Evolutionary conservation across 2,329 filamentous ascomycete species (phyloP), one percentile per base, ranked within the genome.

Genomic region (Penicillium vulpinum): DNA sequence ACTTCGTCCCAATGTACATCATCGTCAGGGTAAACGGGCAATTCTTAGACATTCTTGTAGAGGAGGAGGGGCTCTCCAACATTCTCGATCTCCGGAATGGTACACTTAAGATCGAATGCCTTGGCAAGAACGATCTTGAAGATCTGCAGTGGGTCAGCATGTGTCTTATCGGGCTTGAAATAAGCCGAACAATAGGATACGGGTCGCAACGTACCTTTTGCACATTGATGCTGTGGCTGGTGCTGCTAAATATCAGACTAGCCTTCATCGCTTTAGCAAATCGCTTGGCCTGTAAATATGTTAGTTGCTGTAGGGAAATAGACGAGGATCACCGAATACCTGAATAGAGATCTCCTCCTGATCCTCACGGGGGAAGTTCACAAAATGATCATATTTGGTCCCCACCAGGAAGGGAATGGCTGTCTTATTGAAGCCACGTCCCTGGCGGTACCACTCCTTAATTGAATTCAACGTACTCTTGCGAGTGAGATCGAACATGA

Each of bases 61-160:
- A 99, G 85, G 45, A 99, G 83, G 49, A 99, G 82, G 22, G 94
- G 94, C 77, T 99, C 94, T 77, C 94, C 94, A 56, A 97, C 89
- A 74, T 97, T 95, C 78, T 97, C 93, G 76, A 99, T 97, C 77
- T 99, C 94, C 46, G 94, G 94, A 72, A 99, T 97, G 29, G 94
- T 99, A 81, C 94, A 99, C 76, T 97, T 97, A 57, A 99, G 84
- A 75, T 99, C 94, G 73, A 99, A 99, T 2, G 94, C 94, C 78
- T 99, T 99, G 62, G 93, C 96, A 24, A 99, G 84, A 56, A 99
- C 94, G 68, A 99, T 99, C 78, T 99, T 99, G 85, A 99, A 99
- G 72, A 99, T 99, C 93, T 97, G 68, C 2, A 21, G 10, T 16
- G 18, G 16, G 57, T 78, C 57, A 79, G 72, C 43, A 41, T 24